phyloP scores from a whole-genome alignment of 495 filamentous ascomycete species.

The Neurospora sp. region DNA sequence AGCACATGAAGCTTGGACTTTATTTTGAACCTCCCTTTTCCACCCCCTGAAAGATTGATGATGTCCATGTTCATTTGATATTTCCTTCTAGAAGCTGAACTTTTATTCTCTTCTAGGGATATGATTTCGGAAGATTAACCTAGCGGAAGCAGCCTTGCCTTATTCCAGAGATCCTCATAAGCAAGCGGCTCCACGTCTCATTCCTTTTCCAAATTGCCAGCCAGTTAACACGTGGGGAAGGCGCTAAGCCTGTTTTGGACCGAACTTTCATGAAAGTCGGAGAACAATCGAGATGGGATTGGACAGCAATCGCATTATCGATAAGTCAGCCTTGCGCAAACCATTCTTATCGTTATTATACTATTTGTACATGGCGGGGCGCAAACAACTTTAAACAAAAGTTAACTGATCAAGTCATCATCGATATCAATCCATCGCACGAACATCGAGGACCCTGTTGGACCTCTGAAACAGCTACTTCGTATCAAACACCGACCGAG shows the following conservation, averaged over 20 bases:
- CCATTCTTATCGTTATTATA: neutral
- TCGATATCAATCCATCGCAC: neutral
- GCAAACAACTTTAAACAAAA: neutral
- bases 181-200: neutral
- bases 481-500: neutral
- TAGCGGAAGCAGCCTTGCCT: neutral
- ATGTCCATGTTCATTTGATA: neutral
- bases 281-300: constrained; percentile 7
- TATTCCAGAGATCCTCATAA: neutral
- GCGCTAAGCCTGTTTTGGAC: constrained; percentile 17
- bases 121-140: neutral
- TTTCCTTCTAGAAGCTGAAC: neutral
- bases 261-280: constrained; percentile 26
- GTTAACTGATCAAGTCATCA: neutral
- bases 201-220: neutral
- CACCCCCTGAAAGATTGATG: neutral
- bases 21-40: neutral
- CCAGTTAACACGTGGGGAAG: neutral
- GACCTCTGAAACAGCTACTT: neutral
- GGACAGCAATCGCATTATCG: neutral
- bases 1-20: neutral
- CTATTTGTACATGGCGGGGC: neutral
- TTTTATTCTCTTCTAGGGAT: neutral
- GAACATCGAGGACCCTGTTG: neutral
- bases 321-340: neutral